Percentiles rank a stretch among this genome's conserved stretches.
phyloP scores from a whole-genome alignment of 2,329 filamentous ascomycete species.

The Sporothrix euskadiensis region DNA sequence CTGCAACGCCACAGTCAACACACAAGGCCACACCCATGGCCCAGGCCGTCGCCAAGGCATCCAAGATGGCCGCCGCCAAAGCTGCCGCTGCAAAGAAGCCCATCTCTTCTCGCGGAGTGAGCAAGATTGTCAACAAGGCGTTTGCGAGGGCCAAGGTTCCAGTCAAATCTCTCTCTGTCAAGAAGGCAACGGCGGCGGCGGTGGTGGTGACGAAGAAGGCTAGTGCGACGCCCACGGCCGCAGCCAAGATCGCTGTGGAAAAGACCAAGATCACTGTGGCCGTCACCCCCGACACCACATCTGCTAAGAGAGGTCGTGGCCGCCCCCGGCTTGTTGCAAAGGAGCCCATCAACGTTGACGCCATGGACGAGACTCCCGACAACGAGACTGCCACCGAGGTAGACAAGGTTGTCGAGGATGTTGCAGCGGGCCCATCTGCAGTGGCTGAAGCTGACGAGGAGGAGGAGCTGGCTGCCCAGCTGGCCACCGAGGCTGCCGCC shows the following conservation, averaged over 20 bases:
- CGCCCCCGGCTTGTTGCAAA: neutral
- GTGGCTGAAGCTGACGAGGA: conserved; percentile 5
- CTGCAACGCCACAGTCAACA: conserved; percentile 1
- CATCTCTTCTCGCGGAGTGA: neutral
- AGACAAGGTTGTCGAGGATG: neutral
- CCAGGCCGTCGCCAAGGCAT: conserved; percentile 22
- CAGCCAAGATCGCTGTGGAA: neutral
- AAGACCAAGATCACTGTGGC: neutral
- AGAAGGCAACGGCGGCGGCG: neutral
- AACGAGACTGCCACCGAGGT: neutral
- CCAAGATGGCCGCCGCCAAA: conserved; percentile 14
- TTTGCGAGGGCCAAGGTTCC: neutral
- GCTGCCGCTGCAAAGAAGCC: conserved; percentile 6
- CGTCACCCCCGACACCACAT: neutral
- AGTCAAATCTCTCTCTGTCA: neutral
- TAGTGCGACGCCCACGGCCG: neutral
- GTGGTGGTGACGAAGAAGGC: neutral
- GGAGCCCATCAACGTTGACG: neutral
- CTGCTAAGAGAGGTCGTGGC: neutral
- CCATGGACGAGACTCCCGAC: neutral
- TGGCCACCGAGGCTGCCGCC: conserved; percentile 1
- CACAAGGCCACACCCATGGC: conserved; percentile 28
- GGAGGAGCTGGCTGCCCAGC: conserved; percentile 25
- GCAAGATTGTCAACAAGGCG: neutral
- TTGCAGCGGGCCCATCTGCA: neutral